Evolutionary conservation across 495 filamentous ascomycete species (phyloP), one percentile per base, ranked within the genome.

Genomic region (Penicillium robsamsonii): DNA sequence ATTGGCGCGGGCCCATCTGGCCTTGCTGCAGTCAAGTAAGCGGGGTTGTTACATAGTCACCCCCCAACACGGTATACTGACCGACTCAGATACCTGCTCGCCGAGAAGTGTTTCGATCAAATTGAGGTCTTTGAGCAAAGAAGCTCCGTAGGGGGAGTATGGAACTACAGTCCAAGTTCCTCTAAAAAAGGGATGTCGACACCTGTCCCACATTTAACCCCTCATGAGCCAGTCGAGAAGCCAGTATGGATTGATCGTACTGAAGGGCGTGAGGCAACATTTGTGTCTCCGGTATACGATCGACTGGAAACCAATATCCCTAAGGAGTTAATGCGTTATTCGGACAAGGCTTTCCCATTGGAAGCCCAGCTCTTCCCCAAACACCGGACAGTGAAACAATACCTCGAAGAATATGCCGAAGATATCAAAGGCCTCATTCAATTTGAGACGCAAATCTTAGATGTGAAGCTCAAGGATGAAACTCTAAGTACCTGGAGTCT

Each of bases 41-140:
- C 56, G 33, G 20, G 33, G 38, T 43, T 43, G 37, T 35, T 38
- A 13, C 17, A 42, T 20, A 42, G 12, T 31, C 15, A 5, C 13
- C 25, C 22, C 18, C 37, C 7, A 15, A 13, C n/a, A 11, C 25
- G 35, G 33, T 11, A 52, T 50, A 17, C 38, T 61, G 25, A 67
- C 59, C 4, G 6, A 12, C 38, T 29, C 59, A 92, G 87, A 65
- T 91, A 89, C 58, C 75, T 96, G 17, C 69, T 84, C 5, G 89
- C 87, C 29, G 90, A 96, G 62, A 79, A 80, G 44, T 73, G 71
- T 15, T 95, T 96, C 57, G 69, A 82, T 10, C 80, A 65, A 27
- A 87, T 97, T 53, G 83, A 84, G 60, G 74, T 97, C 46, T 94
- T 86, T 63, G 93, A 97, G 65, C 90, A 95, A 69, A 85, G 89